A percentile compares a stretch with the other conserved stretches of the same genome.
These are phyloP conservation scores for Botryosphaeria dothidea DNA, from an alignment of 2,329 filamentous ascomycete genomes.

Conservation along the genomic window DNA sequence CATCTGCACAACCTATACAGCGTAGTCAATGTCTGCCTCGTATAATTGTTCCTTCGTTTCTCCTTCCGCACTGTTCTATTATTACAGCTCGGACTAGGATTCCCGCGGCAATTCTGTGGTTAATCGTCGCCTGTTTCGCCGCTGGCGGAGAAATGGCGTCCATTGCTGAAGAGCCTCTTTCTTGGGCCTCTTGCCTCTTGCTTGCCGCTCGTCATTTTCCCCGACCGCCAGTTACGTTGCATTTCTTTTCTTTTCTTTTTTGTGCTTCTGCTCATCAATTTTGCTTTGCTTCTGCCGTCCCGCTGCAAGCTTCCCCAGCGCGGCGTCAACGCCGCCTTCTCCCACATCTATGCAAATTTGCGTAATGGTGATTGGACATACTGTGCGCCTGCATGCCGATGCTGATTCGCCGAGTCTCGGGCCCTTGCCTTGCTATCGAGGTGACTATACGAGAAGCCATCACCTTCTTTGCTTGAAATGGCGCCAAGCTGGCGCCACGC, in stretches of 20 bases:
- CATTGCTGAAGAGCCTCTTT: slow-evolving; percentile 3
- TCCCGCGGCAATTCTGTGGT: neutral
- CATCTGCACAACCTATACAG: neutral
- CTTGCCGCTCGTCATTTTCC: neutral
- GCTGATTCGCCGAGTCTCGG: slow-evolving; percentile 1
- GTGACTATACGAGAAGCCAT: neutral
- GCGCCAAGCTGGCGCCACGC: neutral
- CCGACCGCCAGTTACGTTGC: neutral
- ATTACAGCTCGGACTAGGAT: neutral
- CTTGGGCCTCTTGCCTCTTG: neutral
- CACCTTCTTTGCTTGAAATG: neutral
- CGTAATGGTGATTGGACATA: too few species aligned
- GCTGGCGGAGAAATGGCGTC: neutral
- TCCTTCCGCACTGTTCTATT: neutral
- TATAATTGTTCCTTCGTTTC: neutral
- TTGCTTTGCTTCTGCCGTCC: neutral
- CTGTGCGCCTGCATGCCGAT: neutral
- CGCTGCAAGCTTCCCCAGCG: neutral
- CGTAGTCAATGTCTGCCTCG: neutral
- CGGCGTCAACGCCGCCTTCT: neutral
- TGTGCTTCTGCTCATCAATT: neutral
- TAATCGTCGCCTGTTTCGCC: neutral
- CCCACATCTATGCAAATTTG: too few species aligned
- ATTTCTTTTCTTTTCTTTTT: neutral
- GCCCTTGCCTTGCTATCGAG: neutral